phyloP scores from a whole-genome alignment of 2,329 filamentous ascomycete genomes.

The Paecilomyces dactylethromorphus region DNA sequence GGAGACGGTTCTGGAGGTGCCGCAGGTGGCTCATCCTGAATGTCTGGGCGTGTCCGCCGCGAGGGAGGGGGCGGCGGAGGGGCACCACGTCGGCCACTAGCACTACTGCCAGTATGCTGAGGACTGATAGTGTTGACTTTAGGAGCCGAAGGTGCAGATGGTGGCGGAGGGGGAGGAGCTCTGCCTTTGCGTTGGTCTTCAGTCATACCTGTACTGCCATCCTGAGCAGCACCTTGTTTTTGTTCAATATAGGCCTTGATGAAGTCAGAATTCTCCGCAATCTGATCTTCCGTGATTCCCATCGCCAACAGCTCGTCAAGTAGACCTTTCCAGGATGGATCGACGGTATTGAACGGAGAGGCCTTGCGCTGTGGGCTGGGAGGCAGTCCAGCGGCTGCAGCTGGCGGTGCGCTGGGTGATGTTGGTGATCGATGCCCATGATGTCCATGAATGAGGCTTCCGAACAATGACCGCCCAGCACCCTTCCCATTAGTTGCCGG shows the following conservation, averaged over 20 bases:
- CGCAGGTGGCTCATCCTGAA: constrained; percentile 38
- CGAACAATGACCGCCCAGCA: constrained; percentile 47
- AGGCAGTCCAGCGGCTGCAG: constrained; percentile 16
- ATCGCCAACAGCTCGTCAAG: constrained; percentile 56
- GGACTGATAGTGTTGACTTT: constrained; percentile 48
- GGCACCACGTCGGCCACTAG: constrained; percentile 47
- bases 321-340: constrained; percentile 56
- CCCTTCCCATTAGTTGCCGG: constrained; percentile 39
- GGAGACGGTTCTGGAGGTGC: constrained; percentile 68
- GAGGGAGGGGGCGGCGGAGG: constrained; percentile 54
- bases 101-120: constrained; percentile 53
- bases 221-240: constrained; percentile 43
- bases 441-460: constrained; percentile 43
- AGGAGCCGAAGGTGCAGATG: constrained; percentile 41
- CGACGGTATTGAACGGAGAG: constrained; percentile 52
- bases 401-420: constrained; percentile 20
- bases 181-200: constrained; percentile 44
- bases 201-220: constrained; percentile 15
- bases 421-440: constrained; percentile 10
- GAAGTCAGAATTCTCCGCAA: constrained; percentile 61
- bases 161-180: constrained; percentile 57
- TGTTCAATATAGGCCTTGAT: constrained; percentile 63
- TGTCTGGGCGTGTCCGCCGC: constrained; percentile 38
- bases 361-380: constrained; percentile 26
- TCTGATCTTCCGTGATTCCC: constrained; percentile 64